Conservation (phyloP, 2,329 filamentous ascomycete genomes). For the Trichoderma sp. region DNA sequence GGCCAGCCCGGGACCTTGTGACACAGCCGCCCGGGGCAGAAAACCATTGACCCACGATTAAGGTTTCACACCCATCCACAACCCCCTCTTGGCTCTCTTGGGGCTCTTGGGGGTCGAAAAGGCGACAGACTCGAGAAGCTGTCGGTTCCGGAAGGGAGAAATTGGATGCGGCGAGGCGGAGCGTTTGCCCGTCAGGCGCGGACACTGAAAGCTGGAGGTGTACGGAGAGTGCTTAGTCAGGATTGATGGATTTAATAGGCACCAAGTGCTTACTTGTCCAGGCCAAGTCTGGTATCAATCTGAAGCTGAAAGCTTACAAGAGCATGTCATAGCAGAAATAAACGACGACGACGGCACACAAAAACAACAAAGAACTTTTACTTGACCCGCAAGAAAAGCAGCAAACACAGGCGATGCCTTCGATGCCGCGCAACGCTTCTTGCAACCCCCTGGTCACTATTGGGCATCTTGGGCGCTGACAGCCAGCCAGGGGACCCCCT, state of each 20-base stretch:
- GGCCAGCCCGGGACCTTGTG: constrained; percentile 13
- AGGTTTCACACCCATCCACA: constrained; percentile 18
- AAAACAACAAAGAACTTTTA: background rate
- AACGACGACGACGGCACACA: background rate
- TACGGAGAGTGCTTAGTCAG: background rate
- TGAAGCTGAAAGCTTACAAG: background rate
- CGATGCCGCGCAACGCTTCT: background rate
- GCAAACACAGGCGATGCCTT: background rate
- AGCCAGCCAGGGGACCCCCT: constrained; percentile 3
- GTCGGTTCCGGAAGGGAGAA: constrained; percentile 5
- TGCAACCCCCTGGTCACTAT: background rate
- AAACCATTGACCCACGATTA: constrained; percentile 9
- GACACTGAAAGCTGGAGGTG: background rate
- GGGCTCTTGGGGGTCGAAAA: background rate
- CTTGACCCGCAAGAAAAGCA: background rate
- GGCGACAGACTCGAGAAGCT: background rate
- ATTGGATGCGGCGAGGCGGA: constrained; percentile 20
- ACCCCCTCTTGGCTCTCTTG: background rate
- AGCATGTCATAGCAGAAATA: background rate
- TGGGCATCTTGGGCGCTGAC: constrained; percentile 15
- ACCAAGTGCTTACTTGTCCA: background rate
- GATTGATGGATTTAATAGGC: background rate
- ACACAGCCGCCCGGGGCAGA: constrained; percentile 4
- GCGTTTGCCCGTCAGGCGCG: background rate
- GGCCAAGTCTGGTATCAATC: background rate